Conservation (phyloP, 345 rosid genomes). For the Stellera chamaejasme region DNA sequence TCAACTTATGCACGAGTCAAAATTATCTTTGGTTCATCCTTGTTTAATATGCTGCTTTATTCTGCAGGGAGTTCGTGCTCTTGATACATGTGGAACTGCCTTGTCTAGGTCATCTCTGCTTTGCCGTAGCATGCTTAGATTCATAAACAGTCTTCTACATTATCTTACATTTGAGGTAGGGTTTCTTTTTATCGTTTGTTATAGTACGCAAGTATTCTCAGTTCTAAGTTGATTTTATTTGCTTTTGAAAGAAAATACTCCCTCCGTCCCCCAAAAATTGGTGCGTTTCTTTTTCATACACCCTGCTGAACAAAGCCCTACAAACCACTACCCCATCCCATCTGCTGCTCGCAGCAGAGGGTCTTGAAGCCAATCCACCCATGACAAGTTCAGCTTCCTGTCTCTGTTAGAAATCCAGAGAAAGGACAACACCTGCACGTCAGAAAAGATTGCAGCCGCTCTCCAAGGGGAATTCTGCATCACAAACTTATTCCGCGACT, state of each 20-base stretch:
- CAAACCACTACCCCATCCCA: no score
- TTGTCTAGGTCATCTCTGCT: slow-evolving; percentile 84
- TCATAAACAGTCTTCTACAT: slow-evolving; percentile 90
- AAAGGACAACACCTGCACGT: no score
- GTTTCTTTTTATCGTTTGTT: slow-evolving; percentile 21
- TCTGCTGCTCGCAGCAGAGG: no score
- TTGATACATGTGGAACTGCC: slow-evolving; percentile 68
- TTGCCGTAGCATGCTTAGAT: slow-evolving; percentile 96
- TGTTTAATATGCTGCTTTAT: slow-evolving; percentile 16
- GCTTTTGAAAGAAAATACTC: not conserved
- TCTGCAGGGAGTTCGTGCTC: slow-evolving; percentile 70
- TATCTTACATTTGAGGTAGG: slow-evolving; percentile 92
- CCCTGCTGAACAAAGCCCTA: no score
- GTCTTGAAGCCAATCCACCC: no score
- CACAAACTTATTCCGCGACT: no score
- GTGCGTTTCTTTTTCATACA: no score
- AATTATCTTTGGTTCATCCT: not conserved
- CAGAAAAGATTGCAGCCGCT: no score
- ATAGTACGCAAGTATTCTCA: not conserved
- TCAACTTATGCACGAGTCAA: slow-evolving; percentile 5
- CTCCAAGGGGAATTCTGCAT: no score
- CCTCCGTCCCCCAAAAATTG: no score
- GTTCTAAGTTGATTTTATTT: not conserved
- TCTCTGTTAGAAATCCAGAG: no score
- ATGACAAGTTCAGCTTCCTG: no score